Base-by-base conservation (phyloP, 805 yeast genomes). In the Schwanniomyces sp. region DNA sequence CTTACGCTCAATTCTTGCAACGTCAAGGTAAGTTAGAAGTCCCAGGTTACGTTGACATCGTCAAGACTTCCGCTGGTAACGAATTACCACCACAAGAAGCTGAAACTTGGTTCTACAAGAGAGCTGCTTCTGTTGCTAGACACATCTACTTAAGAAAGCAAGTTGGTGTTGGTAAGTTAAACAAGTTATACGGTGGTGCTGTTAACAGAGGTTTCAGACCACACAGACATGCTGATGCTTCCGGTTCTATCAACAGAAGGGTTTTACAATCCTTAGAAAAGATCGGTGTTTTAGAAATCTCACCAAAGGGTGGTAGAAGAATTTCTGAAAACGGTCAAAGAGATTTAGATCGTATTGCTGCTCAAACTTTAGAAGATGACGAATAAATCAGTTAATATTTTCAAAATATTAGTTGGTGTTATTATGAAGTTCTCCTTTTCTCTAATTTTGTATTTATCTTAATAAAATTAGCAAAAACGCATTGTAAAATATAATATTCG, bases 321-420 rank as follows among this genome's bases (percentile, higher is more conserved):
- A 90, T 94, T 85, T 87, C 97, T 59, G 97, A 90, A 76, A 88
- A 91, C 81, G 99, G 99, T 76, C 98, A 92, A 84, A 91, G 99
- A 89, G 99, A 94, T 83, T 88, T 94, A 82, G 99, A 94, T 84
- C 97, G 99, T 86, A 92, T 92, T 78, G 98, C 98, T 74, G 96
- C 96, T 76, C 96, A 91, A 82, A 90, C 96, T 75, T 84, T 88
- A 77, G 96, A 91, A 81, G 94, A 88, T 70, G 95, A 88, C 72
- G 81, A 76, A 62, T 76, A 75, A 66, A 49, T 53, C 43, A 52
- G 40, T 50, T 50, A 36, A 44, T 43, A 43, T 43, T 38, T 40
- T n/a, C 17, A 37, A 40, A 48, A 45, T 29, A 37, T 46, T 46
- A 38, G 40, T 46, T 44, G 45, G 43, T 37, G 43, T 40, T 43